A percentile compares a stretch with the other conserved stretches of the same genome.
Conservation (phyloP, 805 yeast species). For the Saturnispora gosingensis region DNA sequence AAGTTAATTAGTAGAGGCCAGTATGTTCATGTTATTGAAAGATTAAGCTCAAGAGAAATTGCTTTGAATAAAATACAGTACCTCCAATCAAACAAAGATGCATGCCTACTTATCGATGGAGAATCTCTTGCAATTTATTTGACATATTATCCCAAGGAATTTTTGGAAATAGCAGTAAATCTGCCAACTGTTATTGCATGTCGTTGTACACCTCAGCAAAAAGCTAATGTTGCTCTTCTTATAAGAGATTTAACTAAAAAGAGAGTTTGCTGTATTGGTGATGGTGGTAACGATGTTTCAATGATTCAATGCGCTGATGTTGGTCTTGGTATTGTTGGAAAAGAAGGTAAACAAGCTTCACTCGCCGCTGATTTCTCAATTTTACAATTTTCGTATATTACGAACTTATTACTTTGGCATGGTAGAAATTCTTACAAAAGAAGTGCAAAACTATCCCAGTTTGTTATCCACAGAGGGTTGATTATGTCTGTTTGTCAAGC, state of each 20-base stretch:
- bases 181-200: conserved; percentile 97
- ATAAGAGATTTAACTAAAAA: conserved; percentile 75
- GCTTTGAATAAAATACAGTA: conserved; percentile 75
- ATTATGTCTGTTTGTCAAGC: conserved; percentile 93
- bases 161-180: conserved; percentile 64
- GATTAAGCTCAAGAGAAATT: conserved; percentile 36
- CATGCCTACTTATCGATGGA: conserved; percentile 86
- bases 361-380: conserved; percentile 95
- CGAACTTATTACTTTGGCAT: conserved; percentile 89
- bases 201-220: conserved; percentile 97
- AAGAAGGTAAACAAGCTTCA: conserved; percentile 96
- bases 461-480: conserved; percentile 93
- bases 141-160: conserved; percentile 55
- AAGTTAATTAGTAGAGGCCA: conserved; percentile 90
- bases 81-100: conserved; percentile 50
- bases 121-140: conserved; percentile 71
- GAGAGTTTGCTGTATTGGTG: conserved; percentile 96
- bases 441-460: conserved; percentile 90
- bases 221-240: conserved; percentile 84
- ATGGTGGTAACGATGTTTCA: conserved; percentile 98
- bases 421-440: conserved; percentile 96
- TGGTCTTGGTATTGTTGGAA: conserved; percentile 98
- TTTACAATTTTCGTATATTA: conserved; percentile 81
- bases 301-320: conserved; percentile 99
- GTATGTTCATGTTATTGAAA: conserved; percentile 78